These are phyloP conservation scores for Pueraria montana DNA, from an alignment of 306 rosid genomes.

Conservation along the genomic window DNA sequence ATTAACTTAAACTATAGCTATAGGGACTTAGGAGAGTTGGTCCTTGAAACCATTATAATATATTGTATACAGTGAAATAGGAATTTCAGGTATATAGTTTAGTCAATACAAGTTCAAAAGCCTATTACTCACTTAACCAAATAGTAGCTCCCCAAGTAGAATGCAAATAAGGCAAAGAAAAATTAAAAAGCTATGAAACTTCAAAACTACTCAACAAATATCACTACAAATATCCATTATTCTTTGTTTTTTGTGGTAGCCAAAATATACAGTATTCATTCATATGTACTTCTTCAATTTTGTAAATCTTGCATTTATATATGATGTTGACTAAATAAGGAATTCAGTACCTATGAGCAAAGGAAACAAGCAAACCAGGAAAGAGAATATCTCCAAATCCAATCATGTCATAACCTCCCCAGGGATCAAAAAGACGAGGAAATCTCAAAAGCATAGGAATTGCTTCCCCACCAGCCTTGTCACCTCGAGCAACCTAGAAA, in stretches of 20 bases:
- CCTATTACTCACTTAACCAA: neutral
- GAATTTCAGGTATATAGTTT: neutral
- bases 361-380: constrained; percentile 92
- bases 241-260: neutral
- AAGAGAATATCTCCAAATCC: constrained; percentile 96
- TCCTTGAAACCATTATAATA: too few relatives aligned
- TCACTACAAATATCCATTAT: constrained; percentile 25
- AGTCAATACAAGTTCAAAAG: constrained; percentile 6
- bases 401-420: constrained; percentile 98
- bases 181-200: constrained; percentile 13
- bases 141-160: constrained; percentile 6
- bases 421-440: constrained; percentile 86
- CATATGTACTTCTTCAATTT: constrained; percentile 1
- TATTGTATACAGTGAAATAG: neutral
- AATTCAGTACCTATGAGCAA: constrained; percentile 75
- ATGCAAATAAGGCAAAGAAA: constrained; percentile 14
- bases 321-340: constrained; percentile 20
- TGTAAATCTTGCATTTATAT: constrained; percentile 22
- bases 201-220: constrained; percentile 14
- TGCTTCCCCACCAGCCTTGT: constrained; percentile 90
- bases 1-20: too few relatives aligned
- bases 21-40: too few relatives aligned
- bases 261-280: constrained; percentile 16
- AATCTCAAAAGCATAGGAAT: constrained; percentile 91
- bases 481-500: constrained; percentile 92